These are phyloP conservation scores for Trametes elegans DNA, from an alignment of 768 basidiomycete genomes.

Conservation along the genomic window DNA sequence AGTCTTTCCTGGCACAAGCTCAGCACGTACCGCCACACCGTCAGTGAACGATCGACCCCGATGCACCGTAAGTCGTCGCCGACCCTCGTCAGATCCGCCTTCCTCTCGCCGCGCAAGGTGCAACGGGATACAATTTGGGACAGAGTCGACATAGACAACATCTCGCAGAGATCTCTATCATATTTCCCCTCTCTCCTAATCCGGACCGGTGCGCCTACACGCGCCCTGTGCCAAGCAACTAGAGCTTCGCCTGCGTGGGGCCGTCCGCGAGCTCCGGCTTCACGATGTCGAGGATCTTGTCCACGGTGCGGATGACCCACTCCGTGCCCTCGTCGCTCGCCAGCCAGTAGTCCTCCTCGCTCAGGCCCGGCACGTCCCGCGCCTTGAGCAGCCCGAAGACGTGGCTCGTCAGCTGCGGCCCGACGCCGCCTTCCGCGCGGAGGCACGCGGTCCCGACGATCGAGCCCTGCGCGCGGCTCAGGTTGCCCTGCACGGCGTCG, in stretches of 20 bases:
- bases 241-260: slow-evolving; percentile 54
- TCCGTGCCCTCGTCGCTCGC: slow-evolving; percentile 83
- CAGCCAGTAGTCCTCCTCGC: slow-evolving; percentile 75
- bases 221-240: slow-evolving; percentile 7
- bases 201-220: not conserved
- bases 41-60: slow-evolving; percentile 16
- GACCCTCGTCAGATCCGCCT: slow-evolving; percentile 2
- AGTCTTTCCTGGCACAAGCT: too few relatives aligned
- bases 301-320: slow-evolving; percentile 84
- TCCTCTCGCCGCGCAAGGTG: not conserved
- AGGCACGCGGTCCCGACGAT: slow-evolving; percentile 84
- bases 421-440: slow-evolving; percentile 81
- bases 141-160: slow-evolving; percentile 1
- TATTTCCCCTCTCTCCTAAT: not conserved
- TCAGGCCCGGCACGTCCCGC: slow-evolving; percentile 54
- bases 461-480: slow-evolving; percentile 82
- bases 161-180: slow-evolving; percentile 6
- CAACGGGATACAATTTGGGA: slow-evolving; percentile 8
- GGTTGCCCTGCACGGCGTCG: slow-evolving; percentile 66
- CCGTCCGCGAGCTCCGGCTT: slow-evolving; percentile 40
- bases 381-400: slow-evolving; percentile 90
- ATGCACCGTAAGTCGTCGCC: slow-evolving; percentile 16
- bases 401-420: slow-evolving; percentile 85
- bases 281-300: slow-evolving; percentile 76
- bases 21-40: too few relatives aligned